Percentiles rank a stretch among this genome's conserved stretches.
Conservation (phyloP, 169 alveolate genomes). For the Eimeria falciformis region DNA sequence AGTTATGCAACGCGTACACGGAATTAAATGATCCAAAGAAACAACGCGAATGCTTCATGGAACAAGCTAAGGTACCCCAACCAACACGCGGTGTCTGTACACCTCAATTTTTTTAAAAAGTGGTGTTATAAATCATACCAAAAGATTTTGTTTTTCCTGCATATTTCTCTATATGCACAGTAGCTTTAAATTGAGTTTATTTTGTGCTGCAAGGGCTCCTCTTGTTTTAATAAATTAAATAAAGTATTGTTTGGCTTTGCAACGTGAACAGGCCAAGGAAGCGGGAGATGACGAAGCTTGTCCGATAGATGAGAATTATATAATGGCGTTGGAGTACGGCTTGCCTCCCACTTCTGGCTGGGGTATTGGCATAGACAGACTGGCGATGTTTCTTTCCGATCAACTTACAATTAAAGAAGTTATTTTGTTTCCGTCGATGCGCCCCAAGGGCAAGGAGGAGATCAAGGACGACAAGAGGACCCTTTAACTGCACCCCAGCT, state of each 20-base stretch:
- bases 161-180: neutral
- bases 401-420: slow-evolving; percentile 97
- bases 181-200: neutral
- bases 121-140: neutral
- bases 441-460: slow-evolving; percentile 56
- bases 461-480: slow-evolving; percentile 38
- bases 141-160: neutral
- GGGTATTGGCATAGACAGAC: slow-evolving; percentile 98
- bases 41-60: slow-evolving; percentile 94
- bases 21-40: slow-evolving; percentile 99
- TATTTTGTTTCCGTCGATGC: slow-evolving; percentile 98
- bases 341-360: slow-evolving; percentile 99
- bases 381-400: slow-evolving; percentile 97
- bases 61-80: slow-evolving; percentile 90
- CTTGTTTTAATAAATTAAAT: neutral
- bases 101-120: too few relatives aligned
- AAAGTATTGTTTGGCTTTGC: neutral
- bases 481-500: neutral
- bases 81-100: too few relatives aligned
- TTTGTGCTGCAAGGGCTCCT: neutral
- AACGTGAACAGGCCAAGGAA: slow-evolving; percentile 75
- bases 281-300: slow-evolving; percentile 86
- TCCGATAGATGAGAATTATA: slow-evolving; percentile 85
- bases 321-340: slow-evolving; percentile 97
- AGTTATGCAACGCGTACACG: slow-evolving; percentile 98